Conservation (phyloP, 768 basidiomycete genomes). For the Gyrodon lividus region DNA sequence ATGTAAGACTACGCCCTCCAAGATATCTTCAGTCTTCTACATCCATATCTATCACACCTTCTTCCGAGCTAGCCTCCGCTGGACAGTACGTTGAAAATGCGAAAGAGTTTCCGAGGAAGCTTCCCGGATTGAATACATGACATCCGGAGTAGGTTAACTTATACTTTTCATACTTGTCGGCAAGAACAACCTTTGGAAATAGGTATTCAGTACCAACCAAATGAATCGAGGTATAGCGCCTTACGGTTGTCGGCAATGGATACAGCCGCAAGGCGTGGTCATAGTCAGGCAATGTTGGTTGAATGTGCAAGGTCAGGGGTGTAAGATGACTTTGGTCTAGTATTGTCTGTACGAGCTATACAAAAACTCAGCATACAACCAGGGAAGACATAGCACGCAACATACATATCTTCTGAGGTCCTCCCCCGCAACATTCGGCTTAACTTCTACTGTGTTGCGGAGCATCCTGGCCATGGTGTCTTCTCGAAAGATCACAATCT, state of each 20-base stretch:
- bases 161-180: slow-evolving; percentile 95
- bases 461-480: slow-evolving; percentile 94
- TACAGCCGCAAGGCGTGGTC: slow-evolving; percentile 92
- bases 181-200: slow-evolving; percentile 71
- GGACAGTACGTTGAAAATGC: slow-evolving; percentile 92
- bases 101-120: slow-evolving; percentile 80
- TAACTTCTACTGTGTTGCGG: slow-evolving; percentile 86
- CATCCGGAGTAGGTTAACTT: slow-evolving; percentile 97
- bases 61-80: slow-evolving; percentile 79
- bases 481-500: slow-evolving; percentile 91
- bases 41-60: slow-evolving; percentile 52
- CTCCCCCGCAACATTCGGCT: slow-evolving; percentile 72
- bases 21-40: slow-evolving; percentile 31
- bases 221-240: slow-evolving; percentile 24
- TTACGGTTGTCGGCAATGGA: slow-evolving; percentile 87
- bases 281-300: slow-evolving; percentile 85
- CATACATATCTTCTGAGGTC: slow-evolving; percentile 88
- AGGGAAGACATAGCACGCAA: slow-evolving; percentile 2
- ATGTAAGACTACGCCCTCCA: not conserved
- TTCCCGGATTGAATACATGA: slow-evolving; percentile 98
- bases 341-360: slow-evolving; percentile 91
- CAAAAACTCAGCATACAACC: not conserved
- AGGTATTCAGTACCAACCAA: slow-evolving; percentile 5
- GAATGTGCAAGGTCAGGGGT: slow-evolving; percentile 79
- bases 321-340: slow-evolving; percentile 94